Evolutionary conservation across 345 rosid species (phyloP), one percentile per base, ranked within the genome.

Genomic region (Gossypium arboreum): DNA sequence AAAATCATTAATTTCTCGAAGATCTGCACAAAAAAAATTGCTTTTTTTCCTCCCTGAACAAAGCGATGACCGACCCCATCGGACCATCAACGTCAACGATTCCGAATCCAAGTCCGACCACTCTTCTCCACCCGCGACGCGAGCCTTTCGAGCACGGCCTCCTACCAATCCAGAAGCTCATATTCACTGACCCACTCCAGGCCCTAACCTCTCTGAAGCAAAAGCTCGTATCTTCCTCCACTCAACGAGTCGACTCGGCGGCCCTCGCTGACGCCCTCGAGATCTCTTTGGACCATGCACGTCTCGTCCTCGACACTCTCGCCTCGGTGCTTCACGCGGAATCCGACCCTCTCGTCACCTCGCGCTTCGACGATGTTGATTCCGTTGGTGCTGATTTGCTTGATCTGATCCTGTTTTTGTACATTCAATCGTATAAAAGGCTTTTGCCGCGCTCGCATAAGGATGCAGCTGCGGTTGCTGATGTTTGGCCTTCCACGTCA

Each of bases 401-500:
- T 81, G 98, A 93, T 89, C 91, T 96, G 82, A 80, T 93, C 34
- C 74, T 92, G 79, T 93, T 96, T 59, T 73, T 96, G 79, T 96
- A 93, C 45, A 90, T 96, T 78, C 99, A 96, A 76, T 96, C 99
- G 39, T 96, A 93, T 75, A 96, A 93, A 89, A 92, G 85, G 86
- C 75, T 96, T 81, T 74, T 89, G 76, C 99, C 98, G 2, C 88
- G 97, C 80, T 78, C 98, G 75, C 97, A 96, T 62, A 96, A 91
- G 85, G 99, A 96, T 74, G 84, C 99, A 7, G 97, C 94, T 1
- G 81, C 99, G 2, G 95, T 96, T 18, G 97, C 98, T 5, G 99
- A 96, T 78, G 98, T 93, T 0, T 96, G 99, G 99, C 99, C 99
- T 3, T 96, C 99, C n/a, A 93, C 97, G 43, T 96, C 99, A 3